phyloP scores from a whole-genome alignment of 139 green algal genomes.

The Closterium sp. region DNA sequence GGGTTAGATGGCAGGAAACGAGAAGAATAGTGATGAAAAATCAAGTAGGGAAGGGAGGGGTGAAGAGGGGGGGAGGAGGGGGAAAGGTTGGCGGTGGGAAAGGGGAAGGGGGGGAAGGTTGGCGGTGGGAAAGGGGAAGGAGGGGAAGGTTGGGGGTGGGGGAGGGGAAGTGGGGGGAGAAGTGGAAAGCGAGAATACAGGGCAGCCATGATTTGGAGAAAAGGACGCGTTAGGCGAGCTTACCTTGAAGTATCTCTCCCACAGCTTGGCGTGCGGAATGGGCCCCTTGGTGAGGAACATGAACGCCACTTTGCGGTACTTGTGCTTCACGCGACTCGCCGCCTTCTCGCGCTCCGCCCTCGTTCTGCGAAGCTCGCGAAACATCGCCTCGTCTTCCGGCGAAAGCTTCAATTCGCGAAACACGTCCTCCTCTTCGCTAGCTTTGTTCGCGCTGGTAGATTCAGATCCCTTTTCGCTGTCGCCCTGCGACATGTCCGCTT shows the following conservation, averaged over 20 bases:
- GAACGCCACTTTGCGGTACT: conserved; percentile 13
- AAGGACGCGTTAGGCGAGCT: background rate
- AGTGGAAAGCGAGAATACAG: too few relatives aligned
- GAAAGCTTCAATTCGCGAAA: background rate
- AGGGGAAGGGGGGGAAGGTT: background rate
- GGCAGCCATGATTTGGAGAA: too few relatives aligned
- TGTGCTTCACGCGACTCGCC: background rate
- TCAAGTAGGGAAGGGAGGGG: background rate
- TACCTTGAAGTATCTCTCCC: conserved; percentile 22
- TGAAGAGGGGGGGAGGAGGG: too few relatives aligned
- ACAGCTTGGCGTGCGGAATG: conserved; percentile 1
- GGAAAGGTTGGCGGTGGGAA: background rate
- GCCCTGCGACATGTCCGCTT: background rate
- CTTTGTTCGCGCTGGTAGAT: background rate
- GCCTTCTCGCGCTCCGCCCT: background rate
- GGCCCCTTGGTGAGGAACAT: conserved; percentile 27
- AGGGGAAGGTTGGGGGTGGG: too few relatives aligned
- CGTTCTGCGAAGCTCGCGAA: background rate
- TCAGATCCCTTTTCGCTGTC: background rate
- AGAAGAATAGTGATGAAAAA: background rate
- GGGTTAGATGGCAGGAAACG: background rate
- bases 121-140: too few relatives aligned
- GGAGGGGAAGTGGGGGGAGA: too few relatives aligned
- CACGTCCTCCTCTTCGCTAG: background rate
- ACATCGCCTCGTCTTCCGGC: background rate